Evolutionary conservation across 345 rosid genomes (phyloP).

Genomic region (Gossypium herbaceum): DNA sequence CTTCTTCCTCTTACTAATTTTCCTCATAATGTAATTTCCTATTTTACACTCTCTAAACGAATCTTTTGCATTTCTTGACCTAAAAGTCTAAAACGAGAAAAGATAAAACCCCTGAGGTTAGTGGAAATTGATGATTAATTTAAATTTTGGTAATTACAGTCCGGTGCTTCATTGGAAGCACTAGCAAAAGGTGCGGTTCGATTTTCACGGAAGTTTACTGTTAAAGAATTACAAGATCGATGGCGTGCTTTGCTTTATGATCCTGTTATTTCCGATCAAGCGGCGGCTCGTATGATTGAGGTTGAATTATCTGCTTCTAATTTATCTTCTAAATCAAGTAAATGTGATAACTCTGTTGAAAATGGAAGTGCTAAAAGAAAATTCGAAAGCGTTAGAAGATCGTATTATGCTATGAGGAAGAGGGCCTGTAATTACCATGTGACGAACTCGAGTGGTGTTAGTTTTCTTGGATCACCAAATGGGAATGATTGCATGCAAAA

Average conservation of each 20-base stretch:
- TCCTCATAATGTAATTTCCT: not conserved
- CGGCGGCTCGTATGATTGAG: slow-evolving; percentile 69
- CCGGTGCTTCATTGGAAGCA: slow-evolving; percentile 96
- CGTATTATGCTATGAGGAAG: slow-evolving; percentile 31
- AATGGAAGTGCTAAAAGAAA: slow-evolving; percentile 30
- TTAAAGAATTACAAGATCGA: slow-evolving; percentile 73
- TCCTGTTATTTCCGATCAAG: slow-evolving; percentile 77
- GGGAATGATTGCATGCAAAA: not conserved
- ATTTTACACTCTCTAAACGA: not conserved
- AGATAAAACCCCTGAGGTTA: slow-evolving; percentile 10
- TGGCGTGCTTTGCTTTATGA: slow-evolving; percentile 92
- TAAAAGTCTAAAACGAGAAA: not conserved
- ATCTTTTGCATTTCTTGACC: not conserved
- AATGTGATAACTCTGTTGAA: slow-evolving; percentile 27
- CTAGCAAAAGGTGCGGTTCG: slow-evolving; percentile 95
- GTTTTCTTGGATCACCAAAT: slow-evolving; percentile 17
- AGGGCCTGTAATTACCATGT: slow-evolving; percentile 20
- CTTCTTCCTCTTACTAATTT: not conserved
- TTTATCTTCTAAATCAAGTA: slow-evolving; percentile 24
- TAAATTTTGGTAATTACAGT: slow-evolving; percentile 39
- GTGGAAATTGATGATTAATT: not conserved
- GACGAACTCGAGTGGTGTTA: slow-evolving; percentile 1
- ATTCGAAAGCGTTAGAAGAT: slow-evolving; percentile 32
- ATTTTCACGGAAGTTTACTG: slow-evolving; percentile 68
- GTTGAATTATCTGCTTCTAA: slow-evolving; percentile 35